Evolutionary conservation across 257 asterid genomes (phyloP).

Genomic region (Solanum sitiens): DNA sequence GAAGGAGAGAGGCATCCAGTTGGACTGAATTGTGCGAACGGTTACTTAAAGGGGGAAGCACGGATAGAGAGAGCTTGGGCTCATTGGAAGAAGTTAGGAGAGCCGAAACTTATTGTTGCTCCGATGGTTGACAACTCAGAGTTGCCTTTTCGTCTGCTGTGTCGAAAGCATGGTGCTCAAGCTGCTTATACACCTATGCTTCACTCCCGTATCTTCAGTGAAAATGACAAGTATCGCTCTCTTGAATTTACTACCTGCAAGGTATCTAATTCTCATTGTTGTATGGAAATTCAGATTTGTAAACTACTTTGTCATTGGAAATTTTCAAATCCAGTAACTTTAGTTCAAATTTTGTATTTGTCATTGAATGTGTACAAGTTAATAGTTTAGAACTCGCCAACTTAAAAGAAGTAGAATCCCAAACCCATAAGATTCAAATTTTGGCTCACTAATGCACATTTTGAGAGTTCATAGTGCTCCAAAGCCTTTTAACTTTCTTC

Average conservation of each 20-base stretch:
- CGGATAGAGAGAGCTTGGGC: conserved; percentile 87
- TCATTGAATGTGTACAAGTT: not conserved
- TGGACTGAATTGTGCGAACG: conserved; percentile 30
- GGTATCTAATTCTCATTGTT: not conserved
- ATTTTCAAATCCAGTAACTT: not conserved
- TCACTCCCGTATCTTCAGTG: conserved; percentile 78
- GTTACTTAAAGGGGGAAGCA: conserved; percentile 56
- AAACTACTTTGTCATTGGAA: not conserved
- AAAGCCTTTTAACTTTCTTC: not conserved
- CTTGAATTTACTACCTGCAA: conserved; percentile 86
- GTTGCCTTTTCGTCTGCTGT: conserved; percentile 88
- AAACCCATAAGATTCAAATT: not conserved
- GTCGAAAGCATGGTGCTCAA: conserved; percentile 88
- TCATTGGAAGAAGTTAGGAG: conserved; percentile 73
- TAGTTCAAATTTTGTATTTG: not conserved
- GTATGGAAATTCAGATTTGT: not conserved
- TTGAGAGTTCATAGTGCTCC: not conserved
- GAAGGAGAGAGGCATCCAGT: not conserved
- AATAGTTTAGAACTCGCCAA: not conserved
- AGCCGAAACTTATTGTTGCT: conserved; percentile 73
- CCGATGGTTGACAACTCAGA: conserved; percentile 99
- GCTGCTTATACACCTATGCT: conserved; percentile 99
- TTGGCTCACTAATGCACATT: not conserved
- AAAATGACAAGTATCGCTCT: conserved; percentile 69
- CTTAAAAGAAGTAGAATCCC: not conserved